Evolutionary conservation across 371 early-diverging fungal species (phyloP).

Genomic region (Cokeromyces recurvatus): DNA sequence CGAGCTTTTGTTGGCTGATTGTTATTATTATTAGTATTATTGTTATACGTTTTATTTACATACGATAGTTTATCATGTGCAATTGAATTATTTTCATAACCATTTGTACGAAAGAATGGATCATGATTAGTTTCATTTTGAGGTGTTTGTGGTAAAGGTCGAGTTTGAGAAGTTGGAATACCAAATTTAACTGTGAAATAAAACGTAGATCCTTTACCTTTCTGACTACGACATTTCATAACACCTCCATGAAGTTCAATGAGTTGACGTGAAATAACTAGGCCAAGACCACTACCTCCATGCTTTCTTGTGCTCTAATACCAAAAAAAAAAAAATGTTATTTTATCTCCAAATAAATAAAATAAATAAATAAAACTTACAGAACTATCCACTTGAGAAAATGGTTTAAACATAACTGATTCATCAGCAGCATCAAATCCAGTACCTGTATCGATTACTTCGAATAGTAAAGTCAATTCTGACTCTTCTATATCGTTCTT

Average conservation of each 20-base stretch:
- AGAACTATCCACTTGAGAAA: conserved; percentile 63
- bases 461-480: conserved; percentile 49
- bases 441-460: conserved; percentile 60
- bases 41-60: neutral
- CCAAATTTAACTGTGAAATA: conserved; percentile 56
- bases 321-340: no score
- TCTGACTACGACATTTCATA: conserved; percentile 54
- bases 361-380: conserved; percentile 15
- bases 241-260: conserved; percentile 61
- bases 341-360: no score
- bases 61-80: conserved; percentile 1
- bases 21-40: neutral
- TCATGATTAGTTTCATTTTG: conserved; percentile 37
- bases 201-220: conserved; percentile 59
- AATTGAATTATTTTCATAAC: conserved; percentile 17
- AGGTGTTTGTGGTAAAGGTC: conserved; percentile 54
- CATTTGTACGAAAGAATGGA: conserved; percentile 45
- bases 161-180: conserved; percentile 41
- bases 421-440: conserved; percentile 60
- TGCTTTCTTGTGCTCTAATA: conserved; percentile 55
- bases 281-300: conserved; percentile 63
- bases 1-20: neutral
- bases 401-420: conserved; percentile 66
- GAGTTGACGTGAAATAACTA: conserved; percentile 57
- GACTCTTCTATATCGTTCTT: conserved; percentile 17